phyloP scores from a whole-genome alignment of 2,329 filamentous ascomycete genomes.

The Blastomyces gilchristii region DNA sequence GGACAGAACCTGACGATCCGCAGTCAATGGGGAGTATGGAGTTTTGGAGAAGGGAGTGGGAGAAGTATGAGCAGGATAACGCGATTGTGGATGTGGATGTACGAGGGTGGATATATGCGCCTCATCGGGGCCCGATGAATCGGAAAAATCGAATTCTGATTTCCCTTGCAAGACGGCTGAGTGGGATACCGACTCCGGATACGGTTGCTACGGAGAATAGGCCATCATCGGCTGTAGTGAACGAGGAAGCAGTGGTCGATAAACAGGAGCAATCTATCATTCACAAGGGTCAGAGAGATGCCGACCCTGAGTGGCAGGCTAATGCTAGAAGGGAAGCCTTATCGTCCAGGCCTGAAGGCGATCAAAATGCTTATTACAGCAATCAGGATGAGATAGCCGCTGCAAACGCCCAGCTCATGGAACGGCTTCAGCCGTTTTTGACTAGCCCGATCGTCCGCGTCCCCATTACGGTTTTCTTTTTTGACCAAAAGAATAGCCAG shows the following conservation, averaged over 20 bases:
- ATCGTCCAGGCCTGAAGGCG: slow-evolving; percentile 33
- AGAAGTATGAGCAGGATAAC: slow-evolving; percentile 67
- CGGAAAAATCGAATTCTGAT: slow-evolving; percentile 79
- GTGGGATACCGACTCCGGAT: slow-evolving; percentile 66
- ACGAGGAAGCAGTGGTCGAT: slow-evolving; percentile 57
- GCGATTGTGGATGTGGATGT: slow-evolving; percentile 91
- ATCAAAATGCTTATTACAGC: slow-evolving; percentile 43
- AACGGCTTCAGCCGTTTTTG: slow-evolving; percentile 78
- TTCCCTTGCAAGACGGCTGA: slow-evolving; percentile 74
- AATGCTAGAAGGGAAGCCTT: slow-evolving; percentile 19
- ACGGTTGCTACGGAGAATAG: slow-evolving; percentile 32
- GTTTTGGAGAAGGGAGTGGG: slow-evolving; percentile 71
- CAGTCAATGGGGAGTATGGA: slow-evolving; percentile 51
- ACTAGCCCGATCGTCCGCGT: slow-evolving; percentile 67
- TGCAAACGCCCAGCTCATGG: slow-evolving; percentile 81
- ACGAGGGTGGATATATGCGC: slow-evolving; percentile 86
- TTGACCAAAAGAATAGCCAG: slow-evolving; percentile 71
- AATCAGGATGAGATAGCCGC: slow-evolving; percentile 62
- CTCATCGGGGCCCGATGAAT: slow-evolving; percentile 72
- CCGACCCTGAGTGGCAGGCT: slow-evolving; percentile 52
- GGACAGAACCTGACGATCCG: slow-evolving; percentile 38
- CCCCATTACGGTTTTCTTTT: slow-evolving; percentile 89
- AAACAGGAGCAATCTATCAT: slow-evolving; percentile 69
- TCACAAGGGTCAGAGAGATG: slow-evolving; percentile 58
- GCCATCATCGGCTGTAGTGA: slow-evolving; percentile 36